phyloP scores from a whole-genome alignment of 805 yeast genomes.

The Monosporozyma servazzii region DNA sequence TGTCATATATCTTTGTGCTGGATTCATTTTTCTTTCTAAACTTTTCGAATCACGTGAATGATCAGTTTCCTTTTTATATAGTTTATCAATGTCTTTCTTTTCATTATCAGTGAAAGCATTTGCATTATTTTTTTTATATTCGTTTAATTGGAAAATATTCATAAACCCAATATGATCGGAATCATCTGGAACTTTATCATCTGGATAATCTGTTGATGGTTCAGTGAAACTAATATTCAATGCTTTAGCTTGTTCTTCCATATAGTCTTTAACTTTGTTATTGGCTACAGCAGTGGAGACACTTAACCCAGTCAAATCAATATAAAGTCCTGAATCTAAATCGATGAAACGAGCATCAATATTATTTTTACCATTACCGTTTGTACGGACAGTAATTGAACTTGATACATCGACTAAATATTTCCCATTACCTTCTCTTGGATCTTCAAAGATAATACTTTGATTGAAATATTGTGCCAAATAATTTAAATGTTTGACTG shows the following conservation, averaged over 20 bases:
- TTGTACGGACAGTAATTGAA: constrained; percentile 44
- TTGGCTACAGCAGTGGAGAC: constrained; percentile 29
- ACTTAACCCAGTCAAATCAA: constrained; percentile 63
- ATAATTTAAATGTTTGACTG: constrained; percentile 38
- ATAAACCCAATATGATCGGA: constrained; percentile 7
- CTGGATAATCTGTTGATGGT: not conserved
- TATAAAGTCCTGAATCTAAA: constrained; percentile 57
- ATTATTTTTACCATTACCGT: constrained; percentile 52
- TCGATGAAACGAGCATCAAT: constrained; percentile 71
- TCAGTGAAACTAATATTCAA: not conserved
- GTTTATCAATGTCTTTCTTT: constrained; percentile 7
- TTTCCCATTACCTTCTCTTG: constrained; percentile 47
- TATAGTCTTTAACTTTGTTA: constrained; percentile 1
- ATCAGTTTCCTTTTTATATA: constrained; percentile 8
- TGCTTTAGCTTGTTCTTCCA: not conserved
- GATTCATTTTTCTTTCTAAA: constrained; percentile 16
- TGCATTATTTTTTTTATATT: constrained; percentile 9
- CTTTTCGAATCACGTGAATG: not conserved
- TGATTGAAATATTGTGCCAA: constrained; percentile 37
- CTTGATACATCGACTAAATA: constrained; percentile 44
- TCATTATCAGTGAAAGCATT: constrained; percentile 7
- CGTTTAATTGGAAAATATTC: constrained; percentile 6
- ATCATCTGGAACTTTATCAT: not conserved
- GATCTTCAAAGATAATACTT: constrained; percentile 39
- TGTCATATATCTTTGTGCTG: constrained; percentile 29